These are phyloP conservation scores for Kwoniella heveanensis DNA, from an alignment of 768 basidiomycete species.

Conservation along the genomic window DNA sequence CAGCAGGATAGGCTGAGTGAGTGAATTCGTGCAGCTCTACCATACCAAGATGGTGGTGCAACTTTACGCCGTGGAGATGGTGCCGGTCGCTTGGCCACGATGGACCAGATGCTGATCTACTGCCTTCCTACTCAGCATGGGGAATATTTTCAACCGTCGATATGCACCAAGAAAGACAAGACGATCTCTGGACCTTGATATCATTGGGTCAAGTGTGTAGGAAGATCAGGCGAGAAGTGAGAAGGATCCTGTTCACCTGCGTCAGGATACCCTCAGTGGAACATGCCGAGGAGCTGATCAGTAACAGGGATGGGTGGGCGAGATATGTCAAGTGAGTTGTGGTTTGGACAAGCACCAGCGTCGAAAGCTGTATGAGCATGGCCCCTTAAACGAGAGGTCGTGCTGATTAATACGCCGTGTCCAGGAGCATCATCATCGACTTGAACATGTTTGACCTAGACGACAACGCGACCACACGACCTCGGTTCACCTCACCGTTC, in stretches of 20 bases:
- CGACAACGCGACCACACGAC: conserved; percentile 16
- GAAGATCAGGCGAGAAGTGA: conserved; percentile 40
- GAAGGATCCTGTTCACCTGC: conserved; percentile 47
- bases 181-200: conserved; percentile 39
- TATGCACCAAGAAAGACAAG: conserved; percentile 47
- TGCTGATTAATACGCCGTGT: conserved; percentile 1
- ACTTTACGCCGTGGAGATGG: no score
- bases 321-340: conserved; percentile 50
- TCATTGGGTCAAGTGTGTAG: conserved; percentile 39
- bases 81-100: no score
- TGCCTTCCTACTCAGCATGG: conserved; percentile 40
- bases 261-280: conserved; percentile 40
- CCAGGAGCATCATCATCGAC: conserved; percentile 51
- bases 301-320: conserved; percentile 43
- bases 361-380: not conserved
- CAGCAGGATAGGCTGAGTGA: conserved; percentile 52
- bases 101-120: not conserved
- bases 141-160: conserved; percentile 55
- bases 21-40: conserved; percentile 19
- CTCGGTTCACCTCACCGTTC: conserved; percentile 2
- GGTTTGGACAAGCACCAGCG: no score
- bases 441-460: conserved; percentile 53
- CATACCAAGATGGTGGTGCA: no score
- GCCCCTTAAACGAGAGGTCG: not conserved
- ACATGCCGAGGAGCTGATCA: conserved; percentile 40